Percentiles rank a stretch among this genome's conserved stretches.
Conservation (phyloP, 352 stramenopile species). For the Pythium insidiosum region DNA sequence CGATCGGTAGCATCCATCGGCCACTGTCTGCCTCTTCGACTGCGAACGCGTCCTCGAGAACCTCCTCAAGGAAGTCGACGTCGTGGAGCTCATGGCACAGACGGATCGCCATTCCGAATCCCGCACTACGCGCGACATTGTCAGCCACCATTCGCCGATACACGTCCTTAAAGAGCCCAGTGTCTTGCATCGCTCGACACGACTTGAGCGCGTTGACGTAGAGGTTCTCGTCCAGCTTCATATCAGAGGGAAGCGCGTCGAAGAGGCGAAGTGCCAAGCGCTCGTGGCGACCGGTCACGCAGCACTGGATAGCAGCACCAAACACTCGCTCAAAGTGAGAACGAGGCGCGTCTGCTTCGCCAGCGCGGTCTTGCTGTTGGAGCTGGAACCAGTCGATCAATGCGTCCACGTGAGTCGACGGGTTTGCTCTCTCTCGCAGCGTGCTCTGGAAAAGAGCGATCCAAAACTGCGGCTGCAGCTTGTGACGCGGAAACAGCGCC, state of each 20-base stretch:
- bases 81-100: slow-evolving; percentile 47
- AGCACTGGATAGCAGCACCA: slow-evolving; percentile 61
- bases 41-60: slow-evolving; percentile 42
- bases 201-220: slow-evolving; percentile 73
- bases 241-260: slow-evolving; percentile 1
- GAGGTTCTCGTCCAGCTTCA: slow-evolving; percentile 63
- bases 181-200: slow-evolving; percentile 25
- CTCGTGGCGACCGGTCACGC: slow-evolving; percentile 27
- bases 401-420: slow-evolving; percentile 5
- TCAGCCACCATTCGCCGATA: slow-evolving; percentile 45
- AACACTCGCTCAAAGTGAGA: slow-evolving; percentile 45
- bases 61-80: slow-evolving; percentile 41
- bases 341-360: slow-evolving; percentile 1
- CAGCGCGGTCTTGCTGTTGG: not conserved
- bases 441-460: slow-evolving; percentile 44
- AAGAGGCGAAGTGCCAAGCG: slow-evolving; percentile 47
- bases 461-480: slow-evolving; percentile 61
- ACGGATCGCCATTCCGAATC: slow-evolving; percentile 61
- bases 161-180: slow-evolving; percentile 32
- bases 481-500: slow-evolving; percentile 15
- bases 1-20: slow-evolving; percentile 44
- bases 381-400: slow-evolving; percentile 38
- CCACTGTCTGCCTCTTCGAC: slow-evolving; percentile 32
- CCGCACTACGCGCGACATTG: slow-evolving; percentile 38
- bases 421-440: slow-evolving; percentile 3